These are phyloP conservation scores for Fusarium sp. DNA, from an alignment of 2,329 filamentous ascomycete genomes.

Conservation along the genomic window DNA sequence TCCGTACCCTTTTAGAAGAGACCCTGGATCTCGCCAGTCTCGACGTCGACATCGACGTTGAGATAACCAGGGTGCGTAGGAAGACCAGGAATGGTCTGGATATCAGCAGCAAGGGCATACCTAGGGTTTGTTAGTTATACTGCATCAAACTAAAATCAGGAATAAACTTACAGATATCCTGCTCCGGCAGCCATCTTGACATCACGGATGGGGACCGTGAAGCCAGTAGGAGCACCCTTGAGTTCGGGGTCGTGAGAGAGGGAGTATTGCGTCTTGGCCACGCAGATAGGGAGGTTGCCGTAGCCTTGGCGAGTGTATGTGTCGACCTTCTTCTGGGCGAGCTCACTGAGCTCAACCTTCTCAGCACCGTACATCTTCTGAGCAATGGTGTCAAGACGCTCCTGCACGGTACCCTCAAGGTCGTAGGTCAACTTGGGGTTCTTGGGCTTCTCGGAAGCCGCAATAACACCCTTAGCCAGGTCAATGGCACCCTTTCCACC, in stretches of 20 bases:
- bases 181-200: slow-evolving; percentile 94
- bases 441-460: slow-evolving; percentile 83
- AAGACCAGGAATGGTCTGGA: slow-evolving; percentile 96
- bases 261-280: slow-evolving; percentile 98
- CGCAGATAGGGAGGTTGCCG: slow-evolving; percentile 91
- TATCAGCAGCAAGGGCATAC: slow-evolving; percentile 94
- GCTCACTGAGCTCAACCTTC: slow-evolving; percentile 90
- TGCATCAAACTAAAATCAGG: neutral
- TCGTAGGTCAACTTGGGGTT: slow-evolving; percentile 89
- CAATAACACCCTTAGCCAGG: slow-evolving; percentile 86
- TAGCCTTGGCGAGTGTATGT: slow-evolving; percentile 94
- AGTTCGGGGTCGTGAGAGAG: slow-evolving; percentile 91
- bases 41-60: slow-evolving; percentile 86
- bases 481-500: slow-evolving; percentile 91
- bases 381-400: slow-evolving; percentile 90
- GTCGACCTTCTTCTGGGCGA: slow-evolving; percentile 96
- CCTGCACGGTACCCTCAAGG: slow-evolving; percentile 81
- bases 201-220: slow-evolving; percentile 93
- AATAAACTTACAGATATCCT: slow-evolving; percentile 79
- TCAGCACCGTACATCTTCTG: slow-evolving; percentile 94
- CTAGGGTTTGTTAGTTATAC: slow-evolving; percentile 58
- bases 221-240: slow-evolving; percentile 94
- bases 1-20: slow-evolving; percentile 73
- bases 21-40: slow-evolving; percentile 88
- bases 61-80: slow-evolving; percentile 95